Percentiles rank a stretch among this genome's conserved stretches.
phyloP scores from a whole-genome alignment of 192 early-diverging fungal species.

The Linnemannia hyalina region DNA sequence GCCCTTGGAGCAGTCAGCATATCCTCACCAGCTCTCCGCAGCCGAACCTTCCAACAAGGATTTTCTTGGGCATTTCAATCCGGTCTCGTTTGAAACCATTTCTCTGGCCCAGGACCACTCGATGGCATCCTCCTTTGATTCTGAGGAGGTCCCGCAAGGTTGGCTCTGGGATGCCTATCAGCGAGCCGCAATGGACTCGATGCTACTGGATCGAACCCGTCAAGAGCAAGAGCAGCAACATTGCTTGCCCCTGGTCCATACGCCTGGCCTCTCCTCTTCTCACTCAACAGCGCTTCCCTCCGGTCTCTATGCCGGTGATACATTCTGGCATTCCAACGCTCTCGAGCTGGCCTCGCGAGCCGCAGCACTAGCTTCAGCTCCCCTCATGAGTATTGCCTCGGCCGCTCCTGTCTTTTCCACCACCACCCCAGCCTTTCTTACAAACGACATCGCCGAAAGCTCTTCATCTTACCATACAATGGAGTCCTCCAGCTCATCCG shows the following conservation, averaged over 20 bases:
- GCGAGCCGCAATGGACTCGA: not conserved
- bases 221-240: not conserved
- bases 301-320: not conserved
- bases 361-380: not conserved
- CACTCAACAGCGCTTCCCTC: not conserved
- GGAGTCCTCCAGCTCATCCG: not conserved
- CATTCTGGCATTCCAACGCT: not conserved
- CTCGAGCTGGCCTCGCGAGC: not conserved
- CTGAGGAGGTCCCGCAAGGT: not conserved
- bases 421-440: not conserved
- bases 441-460: not conserved
- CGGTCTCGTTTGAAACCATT: not conserved
- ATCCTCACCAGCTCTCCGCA: not conserved
- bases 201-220: not conserved
- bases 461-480: not conserved
- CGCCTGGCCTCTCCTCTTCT: not conserved
- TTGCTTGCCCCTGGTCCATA: not conserved
- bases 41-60: not conserved
- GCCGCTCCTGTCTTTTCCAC: not conserved
- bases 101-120: not conserved
- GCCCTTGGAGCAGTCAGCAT: not conserved
- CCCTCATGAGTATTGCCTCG: not conserved
- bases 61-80: not conserved
- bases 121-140: not conserved
- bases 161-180: slow-evolving; percentile 9